Evolutionary conservation across 2,329 filamentous ascomycete species (phyloP).

Genomic region (Alternaria dauci): DNA sequence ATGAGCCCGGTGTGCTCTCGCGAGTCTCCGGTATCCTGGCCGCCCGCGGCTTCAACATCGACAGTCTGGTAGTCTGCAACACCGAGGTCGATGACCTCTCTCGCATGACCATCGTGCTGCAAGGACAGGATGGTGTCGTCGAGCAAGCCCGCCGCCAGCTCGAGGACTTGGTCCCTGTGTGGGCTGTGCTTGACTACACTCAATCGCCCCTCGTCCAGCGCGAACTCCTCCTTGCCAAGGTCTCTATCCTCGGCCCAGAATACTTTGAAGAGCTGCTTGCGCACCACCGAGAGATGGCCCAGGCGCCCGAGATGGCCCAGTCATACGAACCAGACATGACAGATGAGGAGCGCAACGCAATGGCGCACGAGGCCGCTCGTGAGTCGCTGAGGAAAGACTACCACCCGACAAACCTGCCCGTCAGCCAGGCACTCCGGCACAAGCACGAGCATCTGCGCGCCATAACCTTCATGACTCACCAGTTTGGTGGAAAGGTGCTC

Average conservation of each 20-base stretch:
- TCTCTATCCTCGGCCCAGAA: constrained; percentile 95
- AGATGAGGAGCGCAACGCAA: constrained; percentile 42
- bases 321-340: constrained; percentile 36
- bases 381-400: constrained; percentile 69
- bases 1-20: constrained; percentile 96
- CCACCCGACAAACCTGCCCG: constrained; percentile 86
- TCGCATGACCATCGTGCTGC: constrained; percentile 98
- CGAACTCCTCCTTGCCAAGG: constrained; percentile 92
- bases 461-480: constrained; percentile 95
- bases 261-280: constrained; percentile 97
- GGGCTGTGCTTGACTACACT: constrained; percentile 98
- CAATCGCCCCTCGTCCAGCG: constrained; percentile 91
- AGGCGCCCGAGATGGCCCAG: constrained; percentile 49
- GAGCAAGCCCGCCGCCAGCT: constrained; percentile 96
- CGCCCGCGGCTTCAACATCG: constrained; percentile 97
- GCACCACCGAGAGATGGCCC: constrained; percentile 91
- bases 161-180: constrained; percentile 96
- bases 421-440: constrained; percentile 88
- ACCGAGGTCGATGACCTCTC: constrained; percentile 97
- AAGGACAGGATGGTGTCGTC: constrained; percentile 94
- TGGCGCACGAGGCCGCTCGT: constrained; percentile 49
- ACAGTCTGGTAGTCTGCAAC: constrained; percentile 96
- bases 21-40: constrained; percentile 96
- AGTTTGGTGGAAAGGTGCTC: constrained; percentile 96
- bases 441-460: constrained; percentile 98